These are phyloP conservation scores for Aurinia saxatilis DNA, from an alignment of 345 rosid species.

Conservation along the genomic window DNA sequence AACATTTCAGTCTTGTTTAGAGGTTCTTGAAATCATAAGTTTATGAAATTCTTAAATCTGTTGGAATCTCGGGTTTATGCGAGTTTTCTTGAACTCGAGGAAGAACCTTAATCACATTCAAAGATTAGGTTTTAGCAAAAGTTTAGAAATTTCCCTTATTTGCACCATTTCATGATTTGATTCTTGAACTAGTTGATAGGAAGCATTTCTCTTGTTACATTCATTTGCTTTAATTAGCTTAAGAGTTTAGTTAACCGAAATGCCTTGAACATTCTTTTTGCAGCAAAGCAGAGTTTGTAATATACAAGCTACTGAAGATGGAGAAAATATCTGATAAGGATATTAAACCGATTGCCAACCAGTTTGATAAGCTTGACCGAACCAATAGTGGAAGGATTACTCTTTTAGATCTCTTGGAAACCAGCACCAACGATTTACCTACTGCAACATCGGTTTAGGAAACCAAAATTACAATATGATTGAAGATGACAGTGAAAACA, in stretches of 20 bases:
- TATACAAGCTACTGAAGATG: slow-evolving; percentile 83
- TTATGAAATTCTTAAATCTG: too few relatives aligned
- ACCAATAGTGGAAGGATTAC: slow-evolving; percentile 74
- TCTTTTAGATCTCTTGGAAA: slow-evolving; percentile 61
- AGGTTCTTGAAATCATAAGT: too few relatives aligned
- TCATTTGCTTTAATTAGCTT: too few relatives aligned
- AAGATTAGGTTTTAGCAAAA: too few relatives aligned
- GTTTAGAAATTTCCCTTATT: too few relatives aligned
- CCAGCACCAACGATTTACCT: not conserved
- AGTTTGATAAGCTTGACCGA: slow-evolving; percentile 60
- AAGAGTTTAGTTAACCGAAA: not conserved
- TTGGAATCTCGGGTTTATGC: too few relatives aligned
- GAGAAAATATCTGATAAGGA: slow-evolving; percentile 62
- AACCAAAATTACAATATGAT: not conserved
- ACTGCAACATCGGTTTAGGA: slow-evolving; percentile 12
- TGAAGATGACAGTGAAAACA: not conserved
- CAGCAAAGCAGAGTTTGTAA: slow-evolving; percentile 68
- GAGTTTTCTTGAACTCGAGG: too few relatives aligned
- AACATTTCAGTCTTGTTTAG: too few relatives aligned
- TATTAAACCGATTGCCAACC: slow-evolving; percentile 40
- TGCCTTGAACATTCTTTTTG: not conserved
- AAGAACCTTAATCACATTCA: too few relatives aligned
- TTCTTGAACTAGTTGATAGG: too few relatives aligned
- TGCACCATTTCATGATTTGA: too few relatives aligned
- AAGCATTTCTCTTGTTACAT: too few relatives aligned